Conservation (phyloP, 2,329 filamentous ascomycete species). For the Talaromyces sp. region DNA sequence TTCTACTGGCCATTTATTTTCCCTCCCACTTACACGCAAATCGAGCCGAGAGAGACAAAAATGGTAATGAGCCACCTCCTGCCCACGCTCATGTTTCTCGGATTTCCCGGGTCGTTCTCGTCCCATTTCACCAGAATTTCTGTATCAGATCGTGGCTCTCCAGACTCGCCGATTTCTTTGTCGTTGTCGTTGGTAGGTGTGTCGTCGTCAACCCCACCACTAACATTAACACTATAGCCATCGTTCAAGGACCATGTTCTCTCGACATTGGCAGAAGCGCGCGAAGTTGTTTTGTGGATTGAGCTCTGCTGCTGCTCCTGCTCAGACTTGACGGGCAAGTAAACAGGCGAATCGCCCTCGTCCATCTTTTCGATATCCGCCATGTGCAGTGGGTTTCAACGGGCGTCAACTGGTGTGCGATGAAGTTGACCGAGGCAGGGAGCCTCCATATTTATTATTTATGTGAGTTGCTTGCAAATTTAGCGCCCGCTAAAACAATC, state of each 20-base stretch:
- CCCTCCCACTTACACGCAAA: slow-evolving; percentile 70
- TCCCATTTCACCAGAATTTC: slow-evolving; percentile 71
- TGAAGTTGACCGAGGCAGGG: background rate
- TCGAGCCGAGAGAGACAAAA: slow-evolving; percentile 67
- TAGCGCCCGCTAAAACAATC: background rate
- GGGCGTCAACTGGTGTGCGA: background rate
- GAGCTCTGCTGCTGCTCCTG: background rate
- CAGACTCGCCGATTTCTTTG: slow-evolving; percentile 7
- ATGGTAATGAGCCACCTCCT: slow-evolving; percentile 75
- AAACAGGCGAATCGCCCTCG: background rate
- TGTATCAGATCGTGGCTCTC: slow-evolving; percentile 27
- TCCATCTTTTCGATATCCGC: background rate
- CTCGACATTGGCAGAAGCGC: slow-evolving; percentile 23
- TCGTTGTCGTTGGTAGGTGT: slow-evolving; percentile 14
- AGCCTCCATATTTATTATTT: background rate
- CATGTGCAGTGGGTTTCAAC: background rate
- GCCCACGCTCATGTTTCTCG: slow-evolving; percentile 60
- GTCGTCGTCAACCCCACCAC: slow-evolving; percentile 20
- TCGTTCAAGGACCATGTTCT: slow-evolving; percentile 33
- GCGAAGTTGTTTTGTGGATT: slow-evolving; percentile 14
- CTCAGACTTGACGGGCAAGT: background rate
- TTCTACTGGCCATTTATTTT: background rate
- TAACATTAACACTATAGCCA: slow-evolving; percentile 26
- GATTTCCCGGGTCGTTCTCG: slow-evolving; percentile 67
- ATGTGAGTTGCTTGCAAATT: background rate